These are phyloP conservation scores for Aspergillus hiratsukae DNA, from an alignment of 2,329 filamentous ascomycete genomes.

Conservation along the genomic window DNA sequence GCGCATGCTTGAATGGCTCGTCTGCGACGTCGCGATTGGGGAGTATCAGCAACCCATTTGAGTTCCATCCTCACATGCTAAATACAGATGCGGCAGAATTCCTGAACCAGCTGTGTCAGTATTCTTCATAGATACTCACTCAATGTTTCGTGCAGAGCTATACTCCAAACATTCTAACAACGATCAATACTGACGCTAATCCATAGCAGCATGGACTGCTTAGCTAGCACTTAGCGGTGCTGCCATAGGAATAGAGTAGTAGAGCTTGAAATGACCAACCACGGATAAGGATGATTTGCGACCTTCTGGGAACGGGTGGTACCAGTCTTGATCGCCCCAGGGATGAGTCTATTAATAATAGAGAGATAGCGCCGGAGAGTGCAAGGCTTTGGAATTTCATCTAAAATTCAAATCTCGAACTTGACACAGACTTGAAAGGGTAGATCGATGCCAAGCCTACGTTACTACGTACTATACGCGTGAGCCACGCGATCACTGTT, in stretches of 20 bases:
- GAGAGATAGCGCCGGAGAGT: neutral
- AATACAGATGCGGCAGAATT: neutral
- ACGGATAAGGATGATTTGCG: neutral
- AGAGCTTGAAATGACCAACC: neutral
- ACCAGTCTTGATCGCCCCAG: neutral
- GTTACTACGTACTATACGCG: neutral
- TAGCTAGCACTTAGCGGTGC: neutral
- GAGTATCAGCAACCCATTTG: constrained; percentile 32
- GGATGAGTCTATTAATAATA: neutral
- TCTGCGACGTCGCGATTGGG: constrained; percentile 28
- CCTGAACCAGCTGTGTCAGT: neutral
- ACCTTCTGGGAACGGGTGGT: neutral
- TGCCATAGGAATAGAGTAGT: neutral
- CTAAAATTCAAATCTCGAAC: neutral
- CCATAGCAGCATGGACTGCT: neutral
- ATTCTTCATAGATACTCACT: neutral
- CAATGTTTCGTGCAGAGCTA: neutral
- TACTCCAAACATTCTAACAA: neutral
- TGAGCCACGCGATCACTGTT: neutral
- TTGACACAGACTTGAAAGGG: neutral
- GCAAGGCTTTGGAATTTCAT: neutral
- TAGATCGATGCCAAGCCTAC: neutral
- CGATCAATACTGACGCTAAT: neutral
- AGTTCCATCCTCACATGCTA: constrained; percentile 24
- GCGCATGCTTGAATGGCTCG: constrained; percentile 29